Evolutionary conservation across 768 basidiomycete genomes (phyloP), one percentile per base, ranked within the genome.

Genomic region (Boletus subcaerulescens): DNA sequence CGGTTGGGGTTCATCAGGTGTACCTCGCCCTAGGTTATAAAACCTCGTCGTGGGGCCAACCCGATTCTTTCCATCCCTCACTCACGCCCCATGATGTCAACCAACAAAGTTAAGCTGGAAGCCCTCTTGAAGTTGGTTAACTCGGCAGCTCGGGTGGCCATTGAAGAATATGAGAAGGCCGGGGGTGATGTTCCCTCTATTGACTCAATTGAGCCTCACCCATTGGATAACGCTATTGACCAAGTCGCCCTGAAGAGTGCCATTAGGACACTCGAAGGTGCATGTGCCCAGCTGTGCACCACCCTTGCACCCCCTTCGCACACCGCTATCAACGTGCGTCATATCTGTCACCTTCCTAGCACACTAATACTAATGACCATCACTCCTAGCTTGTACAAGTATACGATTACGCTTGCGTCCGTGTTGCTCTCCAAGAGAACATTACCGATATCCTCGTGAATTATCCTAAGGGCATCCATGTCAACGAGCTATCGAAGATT

Each of bases 241-340:
- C 53, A 61, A 1, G 48, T 65, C 20, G 60, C 54, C 0, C 51
- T 72, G 40, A 69, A 63, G 58, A 50, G 48, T 17, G 57, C 67
- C 1, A 36, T 74, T 36, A 61, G 65, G 20, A 66, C 55, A 3
- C 59, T 74, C 18, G 72, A 74, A 53, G 74, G 73, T 39, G 73
- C 73, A 44, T 73, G 72, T 55, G 62, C 62, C 15, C 74, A 72
- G 53, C 40, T 75, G 33, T 71, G 72, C 53, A 46, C 66, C 10
- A 69, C 71, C 18, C 62, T 74, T 13, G 71, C 72, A 13, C 72
- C 63, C 0, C 74, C 73, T n/a, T 49, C 60, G 7, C 73, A 74
- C 46, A 66, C 63, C 4, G 63, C 65, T 3, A 53, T 66, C 40
- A 74, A 73, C 32, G 74, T 76, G 48, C 39, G 69, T n/a, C 45